Evolutionary conservation across 2,329 filamentous ascomycete genomes (phyloP).

Genomic region (Pestalotiopsis sp.): DNA sequence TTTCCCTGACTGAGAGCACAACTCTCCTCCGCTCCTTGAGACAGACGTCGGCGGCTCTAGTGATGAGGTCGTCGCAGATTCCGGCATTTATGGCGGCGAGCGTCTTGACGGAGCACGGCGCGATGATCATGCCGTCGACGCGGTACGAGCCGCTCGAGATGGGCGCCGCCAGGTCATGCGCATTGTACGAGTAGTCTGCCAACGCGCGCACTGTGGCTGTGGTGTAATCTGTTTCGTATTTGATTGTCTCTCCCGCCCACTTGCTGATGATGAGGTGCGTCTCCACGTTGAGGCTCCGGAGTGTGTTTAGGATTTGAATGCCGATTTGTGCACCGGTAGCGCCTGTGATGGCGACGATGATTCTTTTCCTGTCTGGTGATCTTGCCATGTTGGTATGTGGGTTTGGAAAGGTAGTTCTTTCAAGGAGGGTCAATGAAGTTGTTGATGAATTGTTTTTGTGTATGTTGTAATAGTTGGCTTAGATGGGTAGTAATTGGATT

Average conservation of each 20-base stretch:
- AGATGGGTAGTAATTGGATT: not conserved
- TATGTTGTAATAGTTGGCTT: not conserved
- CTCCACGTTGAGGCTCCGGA: slow-evolving; percentile 47
- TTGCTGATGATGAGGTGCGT: slow-evolving; percentile 51
- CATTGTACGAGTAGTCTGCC: slow-evolving; percentile 40
- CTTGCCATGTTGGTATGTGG: not conserved
- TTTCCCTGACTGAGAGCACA: slow-evolving; percentile 45
- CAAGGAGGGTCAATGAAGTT: not conserved
- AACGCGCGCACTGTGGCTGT: slow-evolving; percentile 38
- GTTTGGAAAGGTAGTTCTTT: not conserved
- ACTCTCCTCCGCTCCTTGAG: slow-evolving; percentile 46
- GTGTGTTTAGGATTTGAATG: slow-evolving; percentile 42
- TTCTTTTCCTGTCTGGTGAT: slow-evolving; percentile 21
- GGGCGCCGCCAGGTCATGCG: slow-evolving; percentile 47
- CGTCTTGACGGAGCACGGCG: slow-evolving; percentile 52
- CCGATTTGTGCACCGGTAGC: slow-evolving; percentile 49
- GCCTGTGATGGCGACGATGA: slow-evolving; percentile 53
- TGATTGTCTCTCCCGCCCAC: slow-evolving; percentile 50
- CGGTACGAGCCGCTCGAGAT: slow-evolving; percentile 48
- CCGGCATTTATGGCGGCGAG: slow-evolving; percentile 44
- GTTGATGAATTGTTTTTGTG: not conserved
- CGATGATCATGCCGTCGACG: slow-evolving; percentile 50
- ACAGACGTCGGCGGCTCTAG: slow-evolving; percentile 47
- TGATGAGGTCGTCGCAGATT: slow-evolving; percentile 47
- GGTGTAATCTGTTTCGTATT: slow-evolving; percentile 47